Conservation (phyloP, 805 yeast species). For the Kazachstania martiniae region DNA sequence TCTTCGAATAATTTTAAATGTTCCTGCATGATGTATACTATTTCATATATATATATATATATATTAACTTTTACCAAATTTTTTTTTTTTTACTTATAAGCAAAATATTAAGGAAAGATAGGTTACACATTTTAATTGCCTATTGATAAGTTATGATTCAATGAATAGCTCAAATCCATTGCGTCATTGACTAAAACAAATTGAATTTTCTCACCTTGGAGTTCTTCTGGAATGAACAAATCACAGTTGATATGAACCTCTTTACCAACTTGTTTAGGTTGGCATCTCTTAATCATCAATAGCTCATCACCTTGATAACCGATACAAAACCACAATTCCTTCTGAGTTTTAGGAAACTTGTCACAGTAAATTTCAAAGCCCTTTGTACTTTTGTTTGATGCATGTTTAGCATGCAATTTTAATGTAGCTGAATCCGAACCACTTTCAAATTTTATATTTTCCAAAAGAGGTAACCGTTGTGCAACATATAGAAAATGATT, state of each 20-base stretch:
- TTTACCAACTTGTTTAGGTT: conserved; percentile 36
- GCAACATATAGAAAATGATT: conserved; percentile 44
- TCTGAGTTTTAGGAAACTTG: conserved; percentile 79
- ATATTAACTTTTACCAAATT: not conserved
- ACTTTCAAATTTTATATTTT: conserved; percentile 35
- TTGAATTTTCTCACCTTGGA: conserved; percentile 36
- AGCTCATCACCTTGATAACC: conserved; percentile 44
- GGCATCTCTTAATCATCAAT: conserved; percentile 61
- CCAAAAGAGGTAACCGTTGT: conserved; percentile 45
- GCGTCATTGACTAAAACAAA: conserved; percentile 57
- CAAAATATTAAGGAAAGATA: not conserved
- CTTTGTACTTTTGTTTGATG: conserved; percentile 33
- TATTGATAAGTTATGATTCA: conserved; percentile 12
- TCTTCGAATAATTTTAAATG: conserved; percentile 30
- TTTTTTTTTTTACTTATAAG: not conserved
- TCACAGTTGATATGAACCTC: conserved; percentile 30
- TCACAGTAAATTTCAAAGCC: conserved; percentile 69
- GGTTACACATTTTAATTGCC: not conserved
- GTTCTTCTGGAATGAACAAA: conserved; percentile 39
- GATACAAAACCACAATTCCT: conserved; percentile 87
- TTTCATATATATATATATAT: conserved; percentile 1
- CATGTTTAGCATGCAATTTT: conserved; percentile 34
- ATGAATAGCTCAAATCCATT: conserved; percentile 39
- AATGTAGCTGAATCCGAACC: too few relatives aligned
- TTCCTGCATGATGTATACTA: too few relatives aligned